phyloP scores from a whole-genome alignment of 345 rosid species.

The Syzygium aromaticum region DNA sequence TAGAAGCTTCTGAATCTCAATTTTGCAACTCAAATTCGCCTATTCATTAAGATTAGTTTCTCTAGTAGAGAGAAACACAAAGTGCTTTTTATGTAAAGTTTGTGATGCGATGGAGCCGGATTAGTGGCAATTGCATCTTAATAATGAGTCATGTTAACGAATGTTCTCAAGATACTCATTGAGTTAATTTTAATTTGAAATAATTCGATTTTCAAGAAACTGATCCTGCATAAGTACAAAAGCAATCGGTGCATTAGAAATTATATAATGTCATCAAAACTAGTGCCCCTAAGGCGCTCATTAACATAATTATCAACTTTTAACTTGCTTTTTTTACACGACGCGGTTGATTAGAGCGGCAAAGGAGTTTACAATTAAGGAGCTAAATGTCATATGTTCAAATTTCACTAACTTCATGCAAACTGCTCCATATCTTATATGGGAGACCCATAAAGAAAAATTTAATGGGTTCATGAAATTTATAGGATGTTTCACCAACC shows the following conservation, averaged over 20 bases:
- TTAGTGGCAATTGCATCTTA: background rate
- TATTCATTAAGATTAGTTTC: background rate
- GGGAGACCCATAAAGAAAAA: too few relatives aligned
- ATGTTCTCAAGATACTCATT: background rate
- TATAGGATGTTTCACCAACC: background rate
- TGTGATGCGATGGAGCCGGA: background rate
- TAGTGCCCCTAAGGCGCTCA: background rate
- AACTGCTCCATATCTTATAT: background rate
- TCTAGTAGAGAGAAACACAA: background rate
- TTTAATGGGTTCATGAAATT: background rate
- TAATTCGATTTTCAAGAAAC: background rate
- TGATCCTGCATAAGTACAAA: background rate
- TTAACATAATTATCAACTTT: background rate
- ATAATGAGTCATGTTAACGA: background rate
- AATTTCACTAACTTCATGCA: background rate
- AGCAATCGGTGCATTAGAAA: background rate
- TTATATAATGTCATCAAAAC: background rate
- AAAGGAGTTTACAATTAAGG: background rate
- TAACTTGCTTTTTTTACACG: background rate
- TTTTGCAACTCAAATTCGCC: background rate
- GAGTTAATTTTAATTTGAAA: background rate
- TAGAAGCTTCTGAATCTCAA: background rate
- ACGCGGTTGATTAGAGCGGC: rapidly evolving
- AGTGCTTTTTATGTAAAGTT: background rate
- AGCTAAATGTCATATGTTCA: rapidly evolving